Percentiles rank a stretch among this genome's conserved stretches.
Conservation (phyloP, 2,329 filamentous ascomycete species). For the Colletotrichum sp. region DNA sequence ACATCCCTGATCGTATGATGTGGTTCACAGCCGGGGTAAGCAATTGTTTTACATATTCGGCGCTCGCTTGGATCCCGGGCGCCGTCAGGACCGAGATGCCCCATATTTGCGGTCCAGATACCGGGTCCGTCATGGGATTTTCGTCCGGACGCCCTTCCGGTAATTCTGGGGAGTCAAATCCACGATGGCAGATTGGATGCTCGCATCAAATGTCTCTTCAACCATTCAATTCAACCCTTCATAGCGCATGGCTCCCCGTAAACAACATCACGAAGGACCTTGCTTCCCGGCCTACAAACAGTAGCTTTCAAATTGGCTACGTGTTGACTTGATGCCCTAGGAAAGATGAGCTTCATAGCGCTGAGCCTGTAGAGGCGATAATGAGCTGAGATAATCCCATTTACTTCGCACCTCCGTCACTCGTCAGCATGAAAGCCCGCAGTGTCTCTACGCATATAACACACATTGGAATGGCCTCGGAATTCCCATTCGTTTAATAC, state of each 20-base stretch:
- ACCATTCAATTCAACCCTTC: background rate
- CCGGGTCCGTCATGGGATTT: background rate
- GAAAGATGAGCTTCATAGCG: too few relatives aligned
- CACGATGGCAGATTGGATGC: background rate
- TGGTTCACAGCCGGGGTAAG: fast-evolving
- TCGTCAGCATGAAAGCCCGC: background rate
- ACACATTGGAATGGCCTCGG: background rate
- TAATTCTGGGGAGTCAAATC: background rate
- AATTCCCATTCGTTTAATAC: background rate
- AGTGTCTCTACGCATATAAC: background rate
- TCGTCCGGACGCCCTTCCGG: background rate
- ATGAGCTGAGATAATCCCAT: background rate
- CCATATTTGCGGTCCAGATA: background rate
- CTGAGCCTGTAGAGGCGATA: too few relatives aligned
- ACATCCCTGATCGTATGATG: background rate
- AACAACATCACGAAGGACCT: background rate
- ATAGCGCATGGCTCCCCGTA: background rate
- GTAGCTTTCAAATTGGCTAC: too few relatives aligned
- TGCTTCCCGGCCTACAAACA: background rate
- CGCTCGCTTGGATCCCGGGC: background rate
- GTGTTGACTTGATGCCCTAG: background rate
- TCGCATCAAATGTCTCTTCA: background rate
- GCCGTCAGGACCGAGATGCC: background rate
- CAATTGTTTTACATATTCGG: background rate
- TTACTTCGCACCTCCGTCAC: background rate